A percentile compares a stretch with the other conserved stretches of the same genome.
Conservation (phyloP, 2,329 filamentous ascomycete genomes). For the Capronia coronata region DNA sequence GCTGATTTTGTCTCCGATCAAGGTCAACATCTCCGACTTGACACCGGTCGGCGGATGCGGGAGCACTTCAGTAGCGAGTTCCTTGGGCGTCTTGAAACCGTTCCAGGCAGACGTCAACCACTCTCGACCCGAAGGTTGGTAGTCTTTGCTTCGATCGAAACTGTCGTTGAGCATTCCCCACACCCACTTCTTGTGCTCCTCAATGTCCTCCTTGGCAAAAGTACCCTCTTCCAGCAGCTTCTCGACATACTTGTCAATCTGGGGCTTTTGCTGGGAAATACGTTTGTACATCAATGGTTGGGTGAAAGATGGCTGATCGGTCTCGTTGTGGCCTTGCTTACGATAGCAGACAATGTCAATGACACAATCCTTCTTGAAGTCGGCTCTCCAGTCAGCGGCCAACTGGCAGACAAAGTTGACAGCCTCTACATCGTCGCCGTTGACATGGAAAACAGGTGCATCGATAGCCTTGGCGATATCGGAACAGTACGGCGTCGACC, state of each 20-base stretch:
- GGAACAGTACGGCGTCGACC: conserved; percentile 97
- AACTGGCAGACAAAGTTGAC: conserved; percentile 98
- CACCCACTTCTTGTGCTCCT: conserved; percentile 99
- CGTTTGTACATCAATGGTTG: conserved; percentile 99
- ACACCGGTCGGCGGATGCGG: conserved; percentile 86
- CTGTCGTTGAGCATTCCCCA: conserved; percentile 99
- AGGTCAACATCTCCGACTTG: conserved; percentile 63
- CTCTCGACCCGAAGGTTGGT: conserved; percentile 91
- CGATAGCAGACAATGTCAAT: conserved; percentile 98
- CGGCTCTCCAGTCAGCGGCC: conserved; percentile 93
- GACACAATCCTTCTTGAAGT: conserved; percentile 98
- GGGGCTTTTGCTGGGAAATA: conserved; percentile 74
- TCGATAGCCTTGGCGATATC: conserved; percentile 99
- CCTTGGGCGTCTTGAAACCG: conserved; percentile 98
- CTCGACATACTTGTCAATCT: conserved; percentile 85
- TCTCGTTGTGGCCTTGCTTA: conserved; percentile 99
- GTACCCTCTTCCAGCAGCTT: conserved; percentile 87
- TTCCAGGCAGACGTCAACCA: conserved; percentile 99
- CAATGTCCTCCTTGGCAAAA: conserved; percentile 94
- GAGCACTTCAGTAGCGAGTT: conserved; percentile 86
- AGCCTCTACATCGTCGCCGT: conserved; percentile 95
- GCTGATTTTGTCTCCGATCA: conserved; percentile 76
- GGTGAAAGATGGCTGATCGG: conserved; percentile 98
- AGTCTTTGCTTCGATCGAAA: conserved; percentile 95
- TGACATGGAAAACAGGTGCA: conserved; percentile 97